These are phyloP conservation scores for Massospora cicadina DNA, from an alignment of 371 early-diverging fungal genomes.

Conservation along the genomic window DNA sequence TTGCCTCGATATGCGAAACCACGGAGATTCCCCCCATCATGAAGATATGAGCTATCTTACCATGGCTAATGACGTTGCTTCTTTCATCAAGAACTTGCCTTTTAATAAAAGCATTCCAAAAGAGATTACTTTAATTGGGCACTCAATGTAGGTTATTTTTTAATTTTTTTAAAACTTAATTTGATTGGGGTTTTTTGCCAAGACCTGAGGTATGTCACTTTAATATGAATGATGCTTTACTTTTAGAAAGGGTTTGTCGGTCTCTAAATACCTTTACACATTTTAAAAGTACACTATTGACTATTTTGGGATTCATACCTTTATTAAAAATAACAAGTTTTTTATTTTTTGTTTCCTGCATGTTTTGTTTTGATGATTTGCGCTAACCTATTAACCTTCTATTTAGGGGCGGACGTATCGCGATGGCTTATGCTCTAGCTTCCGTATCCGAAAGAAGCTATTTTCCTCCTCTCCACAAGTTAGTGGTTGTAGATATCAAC, in stretches of 20 bases:
- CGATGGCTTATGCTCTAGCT: slow-evolving; percentile 60
- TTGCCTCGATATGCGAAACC: slow-evolving; percentile 77
- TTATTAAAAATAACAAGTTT: too few relatives aligned
- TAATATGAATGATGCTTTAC: too few relatives aligned
- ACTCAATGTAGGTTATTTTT: slow-evolving; percentile 48
- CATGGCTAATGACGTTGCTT: slow-evolving; percentile 61
- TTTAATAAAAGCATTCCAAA: slow-evolving; percentile 16
- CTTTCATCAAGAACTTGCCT: slow-evolving; percentile 35
- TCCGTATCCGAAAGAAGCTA: not conserved
- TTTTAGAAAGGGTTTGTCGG: too few relatives aligned
- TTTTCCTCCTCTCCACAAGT: slow-evolving; percentile 16
- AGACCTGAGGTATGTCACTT: too few relatives aligned
- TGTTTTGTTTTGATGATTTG: too few relatives aligned
- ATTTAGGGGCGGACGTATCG: slow-evolving; percentile 88
- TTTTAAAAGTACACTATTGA: too few relatives aligned
- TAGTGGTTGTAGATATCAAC: slow-evolving; percentile 76
- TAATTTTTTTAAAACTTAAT: not conserved
- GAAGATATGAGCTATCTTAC: slow-evolving; percentile 41
- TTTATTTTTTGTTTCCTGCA: too few relatives aligned
- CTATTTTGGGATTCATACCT: too few relatives aligned
- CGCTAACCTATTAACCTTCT: too few relatives aligned
- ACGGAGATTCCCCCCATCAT: slow-evolving; percentile 74
- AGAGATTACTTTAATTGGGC: slow-evolving; percentile 50
- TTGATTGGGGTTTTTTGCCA: not conserved
- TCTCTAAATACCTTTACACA: too few relatives aligned